phyloP scores from a whole-genome alignment of 768 basidiomycete genomes.

The Calvatia gigantea region DNA sequence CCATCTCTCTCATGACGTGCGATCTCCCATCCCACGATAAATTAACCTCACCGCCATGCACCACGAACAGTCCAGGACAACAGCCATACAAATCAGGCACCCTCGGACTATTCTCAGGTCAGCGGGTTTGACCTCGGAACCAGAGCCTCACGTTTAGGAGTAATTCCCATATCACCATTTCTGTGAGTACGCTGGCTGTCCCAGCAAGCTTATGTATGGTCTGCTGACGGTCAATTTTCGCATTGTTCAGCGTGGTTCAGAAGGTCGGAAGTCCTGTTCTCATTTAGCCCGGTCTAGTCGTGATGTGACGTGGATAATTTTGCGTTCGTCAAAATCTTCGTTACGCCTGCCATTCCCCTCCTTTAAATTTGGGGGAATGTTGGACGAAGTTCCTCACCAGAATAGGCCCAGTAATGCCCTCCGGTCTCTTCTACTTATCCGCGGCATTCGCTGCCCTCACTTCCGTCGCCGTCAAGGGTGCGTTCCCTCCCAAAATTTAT shows the following conservation, averaged over 20 bases:
- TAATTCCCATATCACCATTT: too few species aligned
- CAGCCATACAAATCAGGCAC: too few species aligned
- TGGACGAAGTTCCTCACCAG: neutral
- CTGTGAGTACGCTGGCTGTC: too few species aligned
- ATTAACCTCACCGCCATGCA: too few species aligned
- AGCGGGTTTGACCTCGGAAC: too few species aligned
- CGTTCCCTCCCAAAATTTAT: slow-evolving; percentile 49
- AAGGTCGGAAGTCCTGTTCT: slow-evolving; percentile 4
- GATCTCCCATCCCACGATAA: too few species aligned
- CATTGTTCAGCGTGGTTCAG: neutral
- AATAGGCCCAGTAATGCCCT: slow-evolving; percentile 16
- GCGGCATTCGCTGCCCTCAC: slow-evolving; percentile 8
- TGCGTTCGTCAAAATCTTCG: neutral
- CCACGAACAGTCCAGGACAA: too few species aligned
- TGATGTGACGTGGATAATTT: slow-evolving; percentile 9
- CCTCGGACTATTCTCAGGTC: too few species aligned
- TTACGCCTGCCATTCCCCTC: neutral
- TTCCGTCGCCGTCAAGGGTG: slow-evolving; percentile 16
- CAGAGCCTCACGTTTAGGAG: too few species aligned
- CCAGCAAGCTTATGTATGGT: too few species aligned
- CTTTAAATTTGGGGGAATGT: slow-evolving; percentile 9
- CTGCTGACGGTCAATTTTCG: neutral
- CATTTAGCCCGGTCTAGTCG: neutral
- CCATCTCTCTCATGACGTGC: too few species aligned
- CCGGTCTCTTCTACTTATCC: slow-evolving; percentile 22